Base-by-base conservation (phyloP, 2,329 filamentous ascomycete genomes). In the Trichoderma sp. region DNA sequence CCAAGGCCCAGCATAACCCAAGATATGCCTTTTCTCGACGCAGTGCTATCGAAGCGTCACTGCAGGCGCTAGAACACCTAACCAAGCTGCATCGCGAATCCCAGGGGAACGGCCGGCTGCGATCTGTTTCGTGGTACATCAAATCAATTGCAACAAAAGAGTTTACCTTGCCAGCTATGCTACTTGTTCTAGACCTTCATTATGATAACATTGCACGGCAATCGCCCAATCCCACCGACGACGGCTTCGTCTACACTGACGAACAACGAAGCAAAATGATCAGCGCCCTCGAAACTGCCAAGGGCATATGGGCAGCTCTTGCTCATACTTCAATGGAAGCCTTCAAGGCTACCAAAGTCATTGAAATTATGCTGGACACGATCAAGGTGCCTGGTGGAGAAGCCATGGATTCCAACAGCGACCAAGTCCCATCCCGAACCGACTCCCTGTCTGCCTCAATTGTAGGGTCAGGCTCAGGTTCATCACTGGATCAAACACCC, bases 321-420 rank as follows among this genome's bases (percentile, higher is more conserved):
- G 88, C 90, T 3, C 91, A 96, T 69, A 86, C 90, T 28, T 96
- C 92, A 1, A 92, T 98, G 83, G 95, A 98, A 75, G 94, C 95
- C 0, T 95, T 91, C 83, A 98, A 98, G 82, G 95, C 94, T 1
- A 90, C 90, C 53, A 90, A 89, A 55, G 87, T 95, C 28, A 84
- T 98, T n/a, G 90, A 90, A 26, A 90, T 98, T 66, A 94, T 98
- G 88, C 83, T 98, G 58, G 87, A 90, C 36, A 96, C 96, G 80
- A 86, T 98, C 68, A 91, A 78, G 72, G 72, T 78, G 47, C 77
- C 79, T 3, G 26, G 17, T 34, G 34, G 50, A 39, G 39, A 62
- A 9, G 20, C 39, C 20, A 55, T 34, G 39, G 57, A 70, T 15
- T 32, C 68, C 30, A 59, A 36, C 34, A 28, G 63, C 61, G 71